phyloP scores from a whole-genome alignment of 805 yeast species.

The Candida ipomoeae region DNA sequence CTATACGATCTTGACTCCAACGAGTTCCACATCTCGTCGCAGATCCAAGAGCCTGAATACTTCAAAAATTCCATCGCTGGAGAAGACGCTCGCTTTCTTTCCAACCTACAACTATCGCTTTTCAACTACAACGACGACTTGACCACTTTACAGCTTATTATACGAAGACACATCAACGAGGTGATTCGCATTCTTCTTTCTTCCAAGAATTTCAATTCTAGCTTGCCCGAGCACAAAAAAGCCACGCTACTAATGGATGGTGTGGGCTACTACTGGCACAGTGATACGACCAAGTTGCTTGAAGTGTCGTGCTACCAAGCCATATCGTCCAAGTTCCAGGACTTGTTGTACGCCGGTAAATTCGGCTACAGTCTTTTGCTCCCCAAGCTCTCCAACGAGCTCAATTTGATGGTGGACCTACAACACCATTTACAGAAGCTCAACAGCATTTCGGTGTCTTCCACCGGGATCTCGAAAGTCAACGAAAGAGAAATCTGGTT shows the following conservation, averaged over 20 bases:
- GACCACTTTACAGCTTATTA: conserved; percentile 40
- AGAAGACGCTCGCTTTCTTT: conserved; percentile 43
- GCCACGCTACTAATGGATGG: conserved; percentile 35
- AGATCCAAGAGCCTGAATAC: conserved; percentile 17
- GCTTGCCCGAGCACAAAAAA: conserved; percentile 15
- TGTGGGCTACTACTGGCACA: conserved; percentile 41
- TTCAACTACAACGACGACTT: conserved; percentile 44
- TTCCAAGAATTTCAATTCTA: conserved; percentile 32
- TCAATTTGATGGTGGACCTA: conserved; percentile 39
- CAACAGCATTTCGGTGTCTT: conserved; percentile 17
- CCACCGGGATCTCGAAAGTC: conserved; percentile 13
- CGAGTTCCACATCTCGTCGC: conserved; percentile 32
- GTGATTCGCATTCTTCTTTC: conserved; percentile 36
- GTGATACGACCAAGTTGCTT: conserved; percentile 37
- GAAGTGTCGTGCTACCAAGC: conserved; percentile 41
- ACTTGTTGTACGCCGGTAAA: conserved; percentile 27
- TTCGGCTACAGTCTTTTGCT: conserved; percentile 31
- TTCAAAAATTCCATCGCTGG: conserved; percentile 36
- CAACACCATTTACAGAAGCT: conserved; percentile 40
- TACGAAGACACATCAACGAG: conserved; percentile 44
- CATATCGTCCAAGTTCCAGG: conserved; percentile 33
- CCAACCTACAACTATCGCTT: conserved; percentile 40
- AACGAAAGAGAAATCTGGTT: conserved; percentile 39
- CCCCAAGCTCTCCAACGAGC: conserved; percentile 37
- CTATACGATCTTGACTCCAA: conserved; percentile 57